These are phyloP conservation scores for Diaporthe ampelina DNA, from an alignment of 2,329 filamentous ascomycete genomes.

Conservation along the genomic window DNA sequence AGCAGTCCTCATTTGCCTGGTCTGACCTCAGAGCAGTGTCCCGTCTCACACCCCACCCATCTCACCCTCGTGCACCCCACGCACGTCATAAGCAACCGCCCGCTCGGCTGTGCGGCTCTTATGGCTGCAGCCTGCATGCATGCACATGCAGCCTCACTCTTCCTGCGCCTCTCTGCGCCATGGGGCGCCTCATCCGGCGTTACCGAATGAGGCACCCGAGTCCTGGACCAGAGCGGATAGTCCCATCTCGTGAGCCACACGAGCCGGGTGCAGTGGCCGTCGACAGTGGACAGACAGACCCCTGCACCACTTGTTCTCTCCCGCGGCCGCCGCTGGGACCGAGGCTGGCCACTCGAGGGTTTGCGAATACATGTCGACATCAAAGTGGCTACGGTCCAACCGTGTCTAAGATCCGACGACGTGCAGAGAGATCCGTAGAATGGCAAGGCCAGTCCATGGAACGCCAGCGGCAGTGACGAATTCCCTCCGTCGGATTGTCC, in stretches of 20 bases:
- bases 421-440: not conserved
- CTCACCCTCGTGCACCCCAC: not conserved
- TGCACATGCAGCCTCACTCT: not conserved
- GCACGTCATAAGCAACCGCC: constrained; percentile 24
- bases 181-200: constrained; percentile 9
- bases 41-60: constrained; percentile 1
- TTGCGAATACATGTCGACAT: no score
- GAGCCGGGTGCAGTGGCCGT: not conserved
- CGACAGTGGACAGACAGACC: not conserved
- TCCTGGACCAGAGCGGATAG: not conserved
- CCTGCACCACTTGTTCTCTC: not conserved
- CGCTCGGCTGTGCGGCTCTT: constrained; percentile 20
- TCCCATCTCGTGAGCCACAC: constrained; percentile 7
- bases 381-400: not conserved
- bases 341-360: not conserved
- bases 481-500: not conserved
- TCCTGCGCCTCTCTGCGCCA: constrained; percentile 1
- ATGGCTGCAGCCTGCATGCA: constrained; percentile 24
- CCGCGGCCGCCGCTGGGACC: constrained; percentile 8
- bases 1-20: no score
- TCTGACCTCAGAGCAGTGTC: not conserved
- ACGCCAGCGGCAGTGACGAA: not conserved
- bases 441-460: not conserved
- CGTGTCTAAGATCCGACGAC: not conserved
- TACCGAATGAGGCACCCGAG: not conserved